Evolutionary conservation across 225 moss, liverwort and hornwort genomes (phyloP), one percentile per base, ranked within the genome.

Genomic region (Rhytidiadelphus loreus): DNA sequence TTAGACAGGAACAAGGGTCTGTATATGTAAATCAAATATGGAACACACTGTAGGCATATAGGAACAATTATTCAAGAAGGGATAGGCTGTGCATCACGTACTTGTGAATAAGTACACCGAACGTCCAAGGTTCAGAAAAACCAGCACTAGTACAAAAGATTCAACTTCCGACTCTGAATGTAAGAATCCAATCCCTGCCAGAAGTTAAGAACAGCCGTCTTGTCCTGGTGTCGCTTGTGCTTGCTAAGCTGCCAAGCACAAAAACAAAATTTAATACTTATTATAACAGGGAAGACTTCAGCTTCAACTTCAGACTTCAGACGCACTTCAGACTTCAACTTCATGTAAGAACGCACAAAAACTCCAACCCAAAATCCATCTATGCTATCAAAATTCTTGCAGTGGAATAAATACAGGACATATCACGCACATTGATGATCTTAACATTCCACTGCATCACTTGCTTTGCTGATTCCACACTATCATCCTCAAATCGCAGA

Each of bases 381-480:
- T 43, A 64, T 69, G 30, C 63, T 82, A 43, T 63, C 64, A 57
- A 84, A n/a, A 87, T 80, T 80, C 68, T 37, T 76, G 70, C 28
- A 48, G 29, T 43, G 39, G 48, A 88, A 28, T 55, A 56, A 76
- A 62, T 56, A 46, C 74, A 83, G 81, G 39, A 69, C 14, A 81
- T 70, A 74, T 89, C 56, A 88, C 97, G 70, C 92, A 97, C 99
- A 85, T 95, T 97, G 83, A 99, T 86, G 75, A 99, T 99, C 88
- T 96, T 99, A 15, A 97, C 99, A 90, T 99, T 99, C 99, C 99
- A 99, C 88, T 97, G 97, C 95, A 89, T 96, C 57, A 95, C 99
- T 90, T 91, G 95, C 91, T 96, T 97, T 17, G 99, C 99, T 89
- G 99, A 99, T 90, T 99, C 99, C 95, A 99, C 96, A 86, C 99